Evolutionary conservation across 768 basidiomycete species (phyloP).

Genomic region (Tubosaeta sp.): DNA sequence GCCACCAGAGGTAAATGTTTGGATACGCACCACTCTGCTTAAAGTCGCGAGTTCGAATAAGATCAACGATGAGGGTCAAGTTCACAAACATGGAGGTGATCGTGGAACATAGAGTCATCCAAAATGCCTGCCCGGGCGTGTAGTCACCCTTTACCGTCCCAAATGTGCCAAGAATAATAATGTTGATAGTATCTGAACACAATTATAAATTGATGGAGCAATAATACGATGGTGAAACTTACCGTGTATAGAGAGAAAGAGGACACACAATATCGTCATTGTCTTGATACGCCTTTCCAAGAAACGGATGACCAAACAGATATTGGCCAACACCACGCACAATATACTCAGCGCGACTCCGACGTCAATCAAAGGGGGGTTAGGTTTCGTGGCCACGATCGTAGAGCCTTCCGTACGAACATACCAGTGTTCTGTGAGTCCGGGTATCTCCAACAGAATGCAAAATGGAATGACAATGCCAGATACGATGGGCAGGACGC

Average conservation of each 20-base stretch:
- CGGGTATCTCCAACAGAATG: conserved; percentile 79
- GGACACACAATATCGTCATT: conserved; percentile 62
- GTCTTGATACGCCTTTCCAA: conserved; percentile 60
- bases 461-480: conserved; percentile 70
- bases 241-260: conserved; percentile 70
- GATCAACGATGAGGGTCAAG: conserved; percentile 61
- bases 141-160: conserved; percentile 64
- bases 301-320: conserved; percentile 65
- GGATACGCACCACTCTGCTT: conserved; percentile 48
- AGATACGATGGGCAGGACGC: conserved; percentile 60
- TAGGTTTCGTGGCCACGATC: conserved; percentile 45
- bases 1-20: neutral
- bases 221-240: conserved; percentile 16
- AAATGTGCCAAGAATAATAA: conserved; percentile 53
- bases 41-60: conserved; percentile 58
- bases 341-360: conserved; percentile 64
- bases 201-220: neutral
- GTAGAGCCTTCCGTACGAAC: conserved; percentile 43
- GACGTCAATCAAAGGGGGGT: conserved; percentile 55
- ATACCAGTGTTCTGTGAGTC: conserved; percentile 73
- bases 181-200: conserved; percentile 62
- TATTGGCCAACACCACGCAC: conserved; percentile 64
- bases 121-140: conserved; percentile 66
- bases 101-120: conserved; percentile 77
- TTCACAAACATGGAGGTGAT: conserved; percentile 62